A percentile compares a stretch with the other conserved stretches of the same genome.
These are phyloP conservation scores for Mycena haematopus DNA, from an alignment of 768 basidiomycete species.

Conservation along the genomic window DNA sequence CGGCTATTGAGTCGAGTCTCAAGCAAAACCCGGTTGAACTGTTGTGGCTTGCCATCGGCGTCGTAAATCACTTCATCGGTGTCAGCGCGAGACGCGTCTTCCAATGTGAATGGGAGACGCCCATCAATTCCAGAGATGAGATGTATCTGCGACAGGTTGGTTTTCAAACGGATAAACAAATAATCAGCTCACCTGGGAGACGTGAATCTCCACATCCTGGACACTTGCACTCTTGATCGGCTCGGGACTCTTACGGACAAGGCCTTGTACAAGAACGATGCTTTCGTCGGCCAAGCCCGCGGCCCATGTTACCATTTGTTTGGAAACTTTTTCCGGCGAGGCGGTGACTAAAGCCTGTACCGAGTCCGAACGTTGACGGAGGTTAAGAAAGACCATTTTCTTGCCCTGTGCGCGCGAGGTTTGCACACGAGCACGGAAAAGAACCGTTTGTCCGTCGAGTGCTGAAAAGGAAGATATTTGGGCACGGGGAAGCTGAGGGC, in stretches of 20 bases:
- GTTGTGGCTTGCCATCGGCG: constrained; percentile 45
- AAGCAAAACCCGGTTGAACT: constrained; percentile 83
- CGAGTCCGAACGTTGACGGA: constrained; percentile 86
- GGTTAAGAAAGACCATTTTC: constrained; percentile 94
- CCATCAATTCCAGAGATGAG: constrained; percentile 81
- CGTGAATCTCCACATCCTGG: constrained; percentile 84
- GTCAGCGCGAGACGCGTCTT: constrained; percentile 90
- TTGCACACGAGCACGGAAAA: constrained; percentile 90
- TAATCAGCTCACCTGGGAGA: constrained; percentile 68
- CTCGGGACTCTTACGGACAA: constrained; percentile 78
- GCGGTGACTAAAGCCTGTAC: constrained; percentile 86
- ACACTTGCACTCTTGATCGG: constrained; percentile 92
- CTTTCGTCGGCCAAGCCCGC: constrained; percentile 81
- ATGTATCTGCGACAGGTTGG: constrained; percentile 63
- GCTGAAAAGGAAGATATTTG: constrained; percentile 70
- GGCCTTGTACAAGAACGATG: constrained; percentile 89
- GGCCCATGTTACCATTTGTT: constrained; percentile 97
- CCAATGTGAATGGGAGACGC: constrained; percentile 88
- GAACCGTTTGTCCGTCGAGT: constrained; percentile 74
- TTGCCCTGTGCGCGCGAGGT: constrained; percentile 91
- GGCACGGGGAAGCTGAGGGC: constrained; percentile 63
- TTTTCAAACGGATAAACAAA: constrained; percentile 9
- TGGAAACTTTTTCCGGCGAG: constrained; percentile 80
- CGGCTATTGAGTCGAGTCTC: constrained; percentile 96
- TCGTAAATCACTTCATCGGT: constrained; percentile 63